Evolutionary conservation across 495 filamentous ascomycete species (phyloP).

Genomic region (Daldinia loculata): DNA sequence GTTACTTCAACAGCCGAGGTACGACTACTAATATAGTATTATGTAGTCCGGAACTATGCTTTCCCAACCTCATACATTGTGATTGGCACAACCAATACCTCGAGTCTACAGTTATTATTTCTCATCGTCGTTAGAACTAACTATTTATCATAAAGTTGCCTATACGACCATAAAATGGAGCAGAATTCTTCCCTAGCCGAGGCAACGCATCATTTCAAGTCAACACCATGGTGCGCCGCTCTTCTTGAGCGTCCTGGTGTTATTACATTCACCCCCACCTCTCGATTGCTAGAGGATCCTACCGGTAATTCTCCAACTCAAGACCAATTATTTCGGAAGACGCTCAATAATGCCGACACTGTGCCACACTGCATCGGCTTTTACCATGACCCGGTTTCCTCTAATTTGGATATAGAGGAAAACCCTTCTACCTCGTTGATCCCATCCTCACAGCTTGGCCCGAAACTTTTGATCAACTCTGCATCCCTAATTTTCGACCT

Average conservation of each 20-base stretch:
- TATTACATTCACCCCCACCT: not conserved
- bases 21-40: not conserved
- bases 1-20: not conserved
- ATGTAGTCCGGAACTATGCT: not conserved
- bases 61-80: not conserved
- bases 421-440: not conserved
- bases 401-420: not conserved
- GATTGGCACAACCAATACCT: not conserved
- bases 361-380: conserved; percentile 16
- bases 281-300: not conserved
- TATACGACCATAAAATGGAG: not conserved
- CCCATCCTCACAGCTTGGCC: not conserved
- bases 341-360: not conserved
- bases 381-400: conserved; percentile 10
- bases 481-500: conserved; percentile 7
- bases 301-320: not conserved
- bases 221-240: not conserved
- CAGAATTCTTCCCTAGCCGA: not conserved
- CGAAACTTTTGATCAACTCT: not conserved
- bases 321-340: conserved; percentile 19
- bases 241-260: not conserved
- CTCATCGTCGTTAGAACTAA: not conserved
- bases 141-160: not conserved
- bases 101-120: not conserved
- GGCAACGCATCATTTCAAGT: not conserved